Evolutionary conservation across 305 asterid species (phyloP).

Genomic region (Stenogyne calaminthoides): DNA sequence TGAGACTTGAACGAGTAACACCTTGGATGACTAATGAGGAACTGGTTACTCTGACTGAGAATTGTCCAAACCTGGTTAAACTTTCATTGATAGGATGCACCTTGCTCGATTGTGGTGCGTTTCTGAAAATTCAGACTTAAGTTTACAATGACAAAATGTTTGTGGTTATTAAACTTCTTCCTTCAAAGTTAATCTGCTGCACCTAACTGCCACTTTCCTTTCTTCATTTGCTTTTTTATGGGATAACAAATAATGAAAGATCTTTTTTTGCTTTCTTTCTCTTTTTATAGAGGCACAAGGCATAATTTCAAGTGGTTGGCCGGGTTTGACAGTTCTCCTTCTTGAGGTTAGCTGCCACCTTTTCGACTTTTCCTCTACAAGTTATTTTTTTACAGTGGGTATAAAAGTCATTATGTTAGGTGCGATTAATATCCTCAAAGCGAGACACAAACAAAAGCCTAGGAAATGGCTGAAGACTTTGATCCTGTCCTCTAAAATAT

Average conservation of each 20-base stretch:
- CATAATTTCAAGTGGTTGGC: conserved; percentile 85
- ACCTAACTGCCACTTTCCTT: neutral
- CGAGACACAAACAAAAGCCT: neutral
- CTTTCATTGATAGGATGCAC: conserved; percentile 84
- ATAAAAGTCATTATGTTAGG: neutral
- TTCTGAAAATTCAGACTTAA: conserved; percentile 16
- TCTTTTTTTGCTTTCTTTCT: conserved; percentile 25
- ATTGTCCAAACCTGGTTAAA: conserved; percentile 57
- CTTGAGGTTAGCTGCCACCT: conserved; percentile 68
- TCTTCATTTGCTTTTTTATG: neutral
- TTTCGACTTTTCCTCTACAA: conserved; percentile 26
- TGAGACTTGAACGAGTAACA: conserved; percentile 86
- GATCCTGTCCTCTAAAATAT: neutral
- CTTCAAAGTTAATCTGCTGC: conserved; percentile 14
- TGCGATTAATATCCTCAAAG: conserved; percentile 4
- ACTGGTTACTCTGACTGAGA: conserved; percentile 61
- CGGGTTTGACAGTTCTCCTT: conserved; percentile 74
- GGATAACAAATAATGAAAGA: conserved; percentile 2
- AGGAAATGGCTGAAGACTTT: conserved; percentile 10
- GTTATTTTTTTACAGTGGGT: neutral
- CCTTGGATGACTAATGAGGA: conserved; percentile 81
- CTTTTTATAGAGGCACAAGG: conserved; percentile 63
- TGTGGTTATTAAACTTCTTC: conserved; percentile 20
- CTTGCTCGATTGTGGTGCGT: conserved; percentile 65
- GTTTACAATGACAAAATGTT: conserved; percentile 12